Base-by-base conservation (phyloP, 23 red algal species). In the Gracilaria vermiculophylla region DNA sequence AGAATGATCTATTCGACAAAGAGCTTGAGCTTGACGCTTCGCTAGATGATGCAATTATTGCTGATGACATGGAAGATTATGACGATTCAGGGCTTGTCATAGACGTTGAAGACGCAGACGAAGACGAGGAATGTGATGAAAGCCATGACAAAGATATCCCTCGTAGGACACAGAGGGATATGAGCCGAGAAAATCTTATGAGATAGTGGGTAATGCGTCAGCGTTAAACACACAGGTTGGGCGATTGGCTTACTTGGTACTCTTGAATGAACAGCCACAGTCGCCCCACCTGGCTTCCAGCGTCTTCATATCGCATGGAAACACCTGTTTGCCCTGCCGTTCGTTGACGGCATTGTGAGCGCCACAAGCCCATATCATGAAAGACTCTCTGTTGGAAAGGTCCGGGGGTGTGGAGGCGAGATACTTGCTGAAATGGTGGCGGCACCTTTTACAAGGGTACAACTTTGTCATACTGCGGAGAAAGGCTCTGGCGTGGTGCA, bases 271-370 rank as follows among this genome's bases (percentile, higher is more conserved):
- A 57, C 90, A 93, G 19, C 90, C 90, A 61, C 90, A 83, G 73
- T 94, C 91, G 12, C 83, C 76, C 91, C 91, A 94, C 71, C 91
- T 55, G 1, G 33, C 48, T 37, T 94, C 79, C 51, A 94, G 53
- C 2, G 31, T 41, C 40, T 62, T 48, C 32, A 94, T 29, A 14
- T 76, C 45, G 64, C 91, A 94, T 5, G 91, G 91, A 45, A 94
- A 94, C 20, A 60, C 74, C 14, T 24, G 42, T 66, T 94, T 94
- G 1, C 91, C 77, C 17, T 78, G 51, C 25, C 91, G 39, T 17
- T 54, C 43, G 49, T 83, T 86, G 73, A 94, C 91, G 9, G 57
- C 91, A 52, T 94, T 94, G 27, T 94, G 91, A 0, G 91, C 91
- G 11, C 52, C 80, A 62, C 91, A 94, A 42, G 91, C 80, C 91